Base-by-base conservation (phyloP, 2,329 filamentous ascomycete species). In the Cladosporium austrohemisphaericum region DNA sequence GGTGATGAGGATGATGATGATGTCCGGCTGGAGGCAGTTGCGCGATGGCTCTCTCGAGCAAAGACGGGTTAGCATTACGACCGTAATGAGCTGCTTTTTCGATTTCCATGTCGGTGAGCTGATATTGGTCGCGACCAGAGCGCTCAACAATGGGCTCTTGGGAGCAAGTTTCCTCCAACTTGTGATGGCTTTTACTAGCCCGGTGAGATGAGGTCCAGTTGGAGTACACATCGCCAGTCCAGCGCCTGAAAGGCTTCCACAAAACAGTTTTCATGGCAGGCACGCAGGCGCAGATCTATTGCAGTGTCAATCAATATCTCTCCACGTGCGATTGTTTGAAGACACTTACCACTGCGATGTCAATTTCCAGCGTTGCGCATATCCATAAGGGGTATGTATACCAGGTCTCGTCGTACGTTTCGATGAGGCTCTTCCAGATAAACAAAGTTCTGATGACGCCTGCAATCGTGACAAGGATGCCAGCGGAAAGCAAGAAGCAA, bases 331-430 rank as follows among this genome's bases (percentile, higher is more conserved):
- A n/a, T n/a, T n/a, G n/a, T n/a, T n/a, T n/a, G n/a, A n/a, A n/a
- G n/a, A n/a, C n/a, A 66, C 70, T 59, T 57, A 73, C 69, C 10
- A 75, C 66, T n/a, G 69, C 71, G 3, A 75, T 51, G 51, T 75
- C 70, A 11, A 74, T 69, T 54, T 75, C 72, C 2, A 75, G 66
- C 0, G 70, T 66, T 5, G 71, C 71, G 29, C 65, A 65, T 14
- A 75, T 73, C 70, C 71, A 75, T 1, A 75, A 57, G 3, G 70
- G 69, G 57, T 71, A 74, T 4, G 68, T 62, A 43, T 65, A 70
- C 72, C 72, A 75, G 3, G 70, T 72, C 48, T 66, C 64, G 46
- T 75, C 72, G 51, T 69, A 73, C 41, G 64, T 69, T 3, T 54
- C 57, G 5, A 73, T 62, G 5, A 75, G 53, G 14, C 64, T 66